Evolutionary conservation across 768 basidiomycete species (phyloP).

Genomic region (Hortiboletus campestris): DNA sequence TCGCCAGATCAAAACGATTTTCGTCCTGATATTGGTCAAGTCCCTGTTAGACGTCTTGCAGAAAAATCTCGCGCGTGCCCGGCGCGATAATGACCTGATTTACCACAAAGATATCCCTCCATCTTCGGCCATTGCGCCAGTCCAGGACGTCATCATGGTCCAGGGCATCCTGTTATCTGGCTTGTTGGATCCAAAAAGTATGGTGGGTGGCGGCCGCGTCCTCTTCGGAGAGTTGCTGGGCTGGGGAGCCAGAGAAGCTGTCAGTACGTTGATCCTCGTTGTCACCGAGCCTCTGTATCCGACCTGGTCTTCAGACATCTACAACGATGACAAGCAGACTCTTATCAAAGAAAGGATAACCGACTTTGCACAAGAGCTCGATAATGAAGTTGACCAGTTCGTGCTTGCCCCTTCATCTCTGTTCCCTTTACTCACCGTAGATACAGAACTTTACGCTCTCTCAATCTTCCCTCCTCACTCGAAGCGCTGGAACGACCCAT

Average conservation of each 20-base stretch:
- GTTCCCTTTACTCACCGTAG: constrained; percentile 4
- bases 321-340: constrained; percentile 74
- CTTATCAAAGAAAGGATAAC: constrained; percentile 68
- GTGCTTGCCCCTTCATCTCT: constrained; percentile 19
- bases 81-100: constrained; percentile 92
- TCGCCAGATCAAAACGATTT: background rate
- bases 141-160: constrained; percentile 67
- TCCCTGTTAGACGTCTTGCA: constrained; percentile 72
- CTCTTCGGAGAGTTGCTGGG: constrained; percentile 75
- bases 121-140: constrained; percentile 58
- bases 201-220: constrained; percentile 51
- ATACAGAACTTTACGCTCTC: constrained; percentile 58
- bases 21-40: constrained; percentile 38
- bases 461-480: constrained; percentile 81
- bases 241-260: constrained; percentile 86
- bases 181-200: constrained; percentile 54
- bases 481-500: constrained; percentile 86
- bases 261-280: constrained; percentile 54
- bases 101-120: constrained; percentile 89
- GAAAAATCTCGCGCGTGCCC: constrained; percentile 64
- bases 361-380: constrained; percentile 58
- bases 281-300: background rate
- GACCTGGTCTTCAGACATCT: constrained; percentile 57
- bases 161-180: constrained; percentile 54
- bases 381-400: constrained; percentile 60